Evolutionary conservation across 805 yeast genomes (phyloP).

Genomic region (Candida takata): DNA sequence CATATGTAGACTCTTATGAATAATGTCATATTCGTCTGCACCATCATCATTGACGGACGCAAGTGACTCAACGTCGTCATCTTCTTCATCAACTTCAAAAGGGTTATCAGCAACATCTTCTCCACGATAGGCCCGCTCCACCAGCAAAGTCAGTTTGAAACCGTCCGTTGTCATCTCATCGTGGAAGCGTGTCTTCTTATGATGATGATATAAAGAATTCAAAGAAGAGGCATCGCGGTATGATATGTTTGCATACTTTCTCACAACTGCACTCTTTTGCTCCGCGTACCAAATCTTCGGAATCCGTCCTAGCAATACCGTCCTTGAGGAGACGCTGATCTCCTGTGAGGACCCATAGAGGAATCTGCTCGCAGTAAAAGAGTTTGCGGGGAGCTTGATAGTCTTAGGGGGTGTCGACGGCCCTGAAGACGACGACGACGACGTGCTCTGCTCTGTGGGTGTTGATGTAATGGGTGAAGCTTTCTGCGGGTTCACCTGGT

Average conservation of each 20-base stretch:
- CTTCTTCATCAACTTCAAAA: slow-evolving; percentile 2
- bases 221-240: neutral
- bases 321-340: slow-evolving; percentile 40
- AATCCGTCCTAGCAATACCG: slow-evolving; percentile 47
- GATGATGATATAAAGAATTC: neutral
- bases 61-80: neutral
- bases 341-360: slow-evolving; percentile 43
- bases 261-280: slow-evolving; percentile 24
- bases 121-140: slow-evolving; percentile 4
- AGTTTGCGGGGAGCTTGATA: slow-evolving; percentile 15
- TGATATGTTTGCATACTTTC: slow-evolving; percentile 10
- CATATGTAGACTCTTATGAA: neutral
- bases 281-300: slow-evolving; percentile 51
- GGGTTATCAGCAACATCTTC: slow-evolving; percentile 4
- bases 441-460: no score
- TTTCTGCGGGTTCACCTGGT: no score
- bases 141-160: slow-evolving; percentile 4
- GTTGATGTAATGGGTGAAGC: no score
- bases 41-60: neutral
- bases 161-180: neutral
- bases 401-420: neutral
- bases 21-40: neutral
- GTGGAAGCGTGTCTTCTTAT: neutral
- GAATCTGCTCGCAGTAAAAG: slow-evolving; percentile 58
- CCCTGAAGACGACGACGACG: no score